A percentile compares a stretch with the other conserved stretches of the same genome.
These are phyloP conservation scores for Ascocoryne sarcoides DNA, from an alignment of 2,329 filamentous ascomycete species.

Conservation along the genomic window DNA sequence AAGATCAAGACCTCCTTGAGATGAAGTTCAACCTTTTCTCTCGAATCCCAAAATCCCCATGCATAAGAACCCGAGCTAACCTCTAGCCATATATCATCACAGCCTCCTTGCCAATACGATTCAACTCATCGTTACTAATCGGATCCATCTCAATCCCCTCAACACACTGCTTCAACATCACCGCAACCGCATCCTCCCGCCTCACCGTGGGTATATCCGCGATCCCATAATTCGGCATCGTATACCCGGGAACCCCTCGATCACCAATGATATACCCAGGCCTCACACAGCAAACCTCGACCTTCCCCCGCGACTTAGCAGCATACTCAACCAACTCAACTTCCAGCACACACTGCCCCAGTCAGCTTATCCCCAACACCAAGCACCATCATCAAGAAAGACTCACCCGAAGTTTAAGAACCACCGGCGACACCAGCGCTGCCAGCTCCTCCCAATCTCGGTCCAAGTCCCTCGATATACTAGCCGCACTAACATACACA, in stretches of 20 bases:
- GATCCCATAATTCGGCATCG: neutral
- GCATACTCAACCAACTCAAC: constrained; percentile 4
- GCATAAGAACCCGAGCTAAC: no score
- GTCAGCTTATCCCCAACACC: neutral
- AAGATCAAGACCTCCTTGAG: no score
- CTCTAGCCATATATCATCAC: neutral
- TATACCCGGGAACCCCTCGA: neutral
- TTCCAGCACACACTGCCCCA: neutral
- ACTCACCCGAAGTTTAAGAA: constrained; percentile 1
- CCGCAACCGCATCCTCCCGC: neutral
- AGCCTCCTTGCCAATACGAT: constrained; percentile 2
- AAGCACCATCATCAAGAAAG: neutral
- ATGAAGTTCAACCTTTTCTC: no score
- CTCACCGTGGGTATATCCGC: neutral
- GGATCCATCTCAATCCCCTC: constrained; percentile 5
- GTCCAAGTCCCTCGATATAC: constrained; percentile 1
- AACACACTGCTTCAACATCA: neutral
- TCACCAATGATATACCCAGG: constrained; percentile 4
- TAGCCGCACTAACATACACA: constrained; percentile 3
- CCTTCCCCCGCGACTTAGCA: neutral
- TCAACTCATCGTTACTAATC: neutral
- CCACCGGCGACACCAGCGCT: neutral
- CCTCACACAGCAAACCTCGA: constrained; percentile 3
- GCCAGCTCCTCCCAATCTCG: neutral
- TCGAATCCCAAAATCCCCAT: no score